Evolutionary conservation across 331 rosid genomes (phyloP), one percentile per base, ranked within the genome.

Genomic region (Spiraea crenata): DNA sequence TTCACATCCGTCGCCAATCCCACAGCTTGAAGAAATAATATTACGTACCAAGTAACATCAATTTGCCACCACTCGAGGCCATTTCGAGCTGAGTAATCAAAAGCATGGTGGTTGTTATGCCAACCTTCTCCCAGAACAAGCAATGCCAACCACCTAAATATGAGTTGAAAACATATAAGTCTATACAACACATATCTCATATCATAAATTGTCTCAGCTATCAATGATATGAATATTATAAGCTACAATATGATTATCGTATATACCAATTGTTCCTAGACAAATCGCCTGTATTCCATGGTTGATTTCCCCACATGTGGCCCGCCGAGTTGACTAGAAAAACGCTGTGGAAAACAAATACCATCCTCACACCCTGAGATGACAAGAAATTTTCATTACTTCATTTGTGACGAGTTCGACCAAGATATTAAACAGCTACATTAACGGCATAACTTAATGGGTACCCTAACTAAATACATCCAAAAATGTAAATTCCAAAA

Each of bases 21-120:
- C 31, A 25, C 31, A 25, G 31, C 31, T 25, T 25, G 31, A 25
- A 25, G 31, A 25, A 25, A 25, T 25, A 25, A 25, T 25, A 25
- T 85, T 1, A 85, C 78, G 38, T 77, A 85, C 97, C 95, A 91
- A 65, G 97, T 88, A 78, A 83, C 69, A 79, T 91, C 97, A 34
- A 91, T 42, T 68, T 91, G 83, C 95, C 97, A 91, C 97, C 97
- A 91, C 75, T 88, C 85, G 5, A 91, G 62, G 45, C 97, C 97
- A 80, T 88, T 95, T 61, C 95, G 47, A 17, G 97, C 92, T 50
- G 97, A 88, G 69, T 66, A 86, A 80, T 91, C 95, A 69, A 91
- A 91, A 7, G 97, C 97, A 63, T 91, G 97, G 84, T 91, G 97
- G 46, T 88, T 91, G 74, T 91, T 91, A 57, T 91, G 97, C 31